Evolutionary conservation across 306 rosid genomes (phyloP), one percentile per base, ranked within the genome.

Genomic region (Sicyos baderoa): DNA sequence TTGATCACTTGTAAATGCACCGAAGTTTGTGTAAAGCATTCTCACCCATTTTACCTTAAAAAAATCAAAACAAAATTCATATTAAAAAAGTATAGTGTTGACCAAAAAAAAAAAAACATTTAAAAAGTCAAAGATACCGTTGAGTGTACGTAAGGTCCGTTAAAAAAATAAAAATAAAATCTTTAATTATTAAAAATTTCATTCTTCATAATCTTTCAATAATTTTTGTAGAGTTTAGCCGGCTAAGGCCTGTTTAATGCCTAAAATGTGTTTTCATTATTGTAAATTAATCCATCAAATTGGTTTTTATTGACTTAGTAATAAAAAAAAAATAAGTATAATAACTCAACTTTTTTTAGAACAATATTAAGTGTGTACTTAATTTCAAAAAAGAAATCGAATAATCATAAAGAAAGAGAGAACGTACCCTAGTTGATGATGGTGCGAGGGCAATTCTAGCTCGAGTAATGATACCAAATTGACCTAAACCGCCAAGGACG

Each of bases 401-500:
- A 37, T 16, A 58, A 37, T 29, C 14, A 57, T 47, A 42, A 19
- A 35, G 8, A 35, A 35, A 35, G 8, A 35, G 42, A 6, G 52
- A 73, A 18, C 9, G 1, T 29, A 76, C 99, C 90, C 84, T 90
- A 0, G 54, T 79, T 2, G 95, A 91, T 60, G 96, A 85, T 7
- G 88, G 75, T 0, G 74, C 80, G 15, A 88, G 80, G 69, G 95
- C 84, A 59, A 94, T 86, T 77, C 95, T 88, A 70, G 96, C 99
- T 77, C 99, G 79, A 40, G 91, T 85, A 71, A 94, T 90, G 2
- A 94, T 64, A 1, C 99, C 96, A 77, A 94, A 88, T 77, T 94
- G 97, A 4, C 99, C 99, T 69, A 94, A 76, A 50, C 99, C 99
- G 72, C 99, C 97, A 14, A 94, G 91, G 51, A 78, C 95, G 0